phyloP scores from a whole-genome alignment of 176 grass and related monocot species.

The Musa itinerans region DNA sequence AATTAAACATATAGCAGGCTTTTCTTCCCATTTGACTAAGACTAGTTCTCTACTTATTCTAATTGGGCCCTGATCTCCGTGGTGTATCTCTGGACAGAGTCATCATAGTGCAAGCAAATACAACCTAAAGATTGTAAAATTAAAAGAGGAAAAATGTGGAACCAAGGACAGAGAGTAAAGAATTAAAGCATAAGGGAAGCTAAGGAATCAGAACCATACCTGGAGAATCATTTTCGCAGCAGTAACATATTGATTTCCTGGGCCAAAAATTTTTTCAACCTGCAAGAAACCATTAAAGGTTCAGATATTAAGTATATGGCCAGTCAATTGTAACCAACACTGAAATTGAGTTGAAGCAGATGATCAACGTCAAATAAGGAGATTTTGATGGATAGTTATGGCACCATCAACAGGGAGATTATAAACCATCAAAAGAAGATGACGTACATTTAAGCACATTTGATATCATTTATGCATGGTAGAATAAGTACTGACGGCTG shows the following conservation, averaged over 20 bases:
- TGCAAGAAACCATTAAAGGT: slow-evolving; percentile 8
- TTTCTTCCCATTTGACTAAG: not conserved
- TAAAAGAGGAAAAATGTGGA: not conserved
- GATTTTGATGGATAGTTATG: not conserved
- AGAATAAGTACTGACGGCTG: too few relatives aligned
- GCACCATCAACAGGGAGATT: not conserved
- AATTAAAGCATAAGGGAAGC: not conserved
- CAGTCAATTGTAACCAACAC: not conserved
- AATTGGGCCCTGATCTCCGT: too few relatives aligned
- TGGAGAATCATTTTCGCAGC: slow-evolving; percentile 99
- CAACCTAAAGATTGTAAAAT: not conserved
- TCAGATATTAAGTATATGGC: not conserved
- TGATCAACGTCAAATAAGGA: not conserved
- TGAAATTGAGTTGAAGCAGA: not conserved
- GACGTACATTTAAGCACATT: not conserved
- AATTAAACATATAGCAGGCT: too few relatives aligned
- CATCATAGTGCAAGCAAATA: not conserved
- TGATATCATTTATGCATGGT: not conserved
- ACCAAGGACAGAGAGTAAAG: not conserved
- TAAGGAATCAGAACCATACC: slow-evolving; percentile 31
- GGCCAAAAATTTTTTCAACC: slow-evolving; percentile 97
- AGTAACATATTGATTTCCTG: slow-evolving; percentile 96
- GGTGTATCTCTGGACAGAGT: not conserved
- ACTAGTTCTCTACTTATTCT: not conserved
- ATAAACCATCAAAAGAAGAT: not conserved